These are phyloP conservation scores for Eucalyptus coolabah DNA, from an alignment of 345 rosid genomes.

Conservation along the genomic window DNA sequence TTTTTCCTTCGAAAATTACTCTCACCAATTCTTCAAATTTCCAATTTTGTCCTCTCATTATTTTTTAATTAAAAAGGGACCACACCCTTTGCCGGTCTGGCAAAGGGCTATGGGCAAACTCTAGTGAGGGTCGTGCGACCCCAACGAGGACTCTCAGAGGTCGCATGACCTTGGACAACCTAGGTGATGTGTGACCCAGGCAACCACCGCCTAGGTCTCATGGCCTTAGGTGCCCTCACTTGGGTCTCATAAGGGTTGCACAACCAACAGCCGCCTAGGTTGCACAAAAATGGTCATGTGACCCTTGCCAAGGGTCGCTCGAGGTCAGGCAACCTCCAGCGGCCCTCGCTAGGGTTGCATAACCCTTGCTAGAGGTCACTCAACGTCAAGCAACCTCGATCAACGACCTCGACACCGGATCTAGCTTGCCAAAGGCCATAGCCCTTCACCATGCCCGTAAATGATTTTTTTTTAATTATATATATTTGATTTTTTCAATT, in stretches of 20 bases:
- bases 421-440: rapidly evolving
- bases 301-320: rapidly evolving
- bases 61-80: too few species aligned
- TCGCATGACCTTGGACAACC: rapidly evolving
- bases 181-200: rapidly evolving
- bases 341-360: rapidly evolving
- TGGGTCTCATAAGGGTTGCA: rapidly evolving
- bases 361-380: rapidly evolving
- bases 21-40: rapidly evolving
- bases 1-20: too few species aligned
- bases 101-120: rapidly evolving
- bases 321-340: rapidly evolving
- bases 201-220: rapidly evolving
- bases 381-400: rapidly evolving
- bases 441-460: rapidly evolving
- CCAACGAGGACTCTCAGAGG: rapidly evolving
- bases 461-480: too few species aligned
- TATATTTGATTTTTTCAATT: too few species aligned
- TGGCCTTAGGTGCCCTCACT: too few species aligned
- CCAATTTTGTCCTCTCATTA: rapidly evolving
- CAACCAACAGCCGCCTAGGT: rapidly evolving
- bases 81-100: rapidly evolving
- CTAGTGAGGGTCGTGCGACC: too few species aligned
- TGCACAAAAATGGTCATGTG: too few species aligned
- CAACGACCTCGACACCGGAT: rapidly evolving